phyloP scores from a whole-genome alignment of 306 rosid species.

The Prunus fruticosa region DNA sequence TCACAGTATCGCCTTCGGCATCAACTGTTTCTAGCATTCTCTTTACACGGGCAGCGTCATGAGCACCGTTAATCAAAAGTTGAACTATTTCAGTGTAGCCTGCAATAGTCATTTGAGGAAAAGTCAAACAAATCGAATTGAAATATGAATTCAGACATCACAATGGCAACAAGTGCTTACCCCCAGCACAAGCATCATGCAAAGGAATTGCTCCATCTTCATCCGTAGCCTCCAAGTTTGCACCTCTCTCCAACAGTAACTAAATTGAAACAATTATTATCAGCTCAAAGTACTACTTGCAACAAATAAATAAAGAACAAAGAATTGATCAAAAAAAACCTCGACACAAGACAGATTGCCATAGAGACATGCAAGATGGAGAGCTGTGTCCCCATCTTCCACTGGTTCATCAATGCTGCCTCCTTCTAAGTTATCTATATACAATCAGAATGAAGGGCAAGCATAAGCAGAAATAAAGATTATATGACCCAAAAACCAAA shows the following conservation, averaged over 20 bases:
- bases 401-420: conserved; percentile 86
- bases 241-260: conserved; percentile 89
- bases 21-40: conserved; percentile 84
- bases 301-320: background rate
- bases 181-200: conserved; percentile 97
- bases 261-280: conserved; percentile 31
- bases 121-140: background rate
- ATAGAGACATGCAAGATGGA: conserved; percentile 86
- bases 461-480: conserved; percentile 17
- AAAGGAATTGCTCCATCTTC: conserved; percentile 92
- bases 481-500: background rate
- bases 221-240: conserved; percentile 64
- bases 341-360: conserved; percentile 70
- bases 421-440: conserved; percentile 69
- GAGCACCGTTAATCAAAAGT: conserved; percentile 58
- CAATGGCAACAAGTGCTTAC: conserved; percentile 22
- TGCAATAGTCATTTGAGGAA: conserved; percentile 22
- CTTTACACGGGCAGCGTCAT: conserved; percentile 40
- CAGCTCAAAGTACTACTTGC: background rate
- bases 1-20: conserved; percentile 92
- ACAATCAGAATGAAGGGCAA: conserved; percentile 10
- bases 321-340: conserved; percentile 35
- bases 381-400: conserved; percentile 93
- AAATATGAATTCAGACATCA: background rate
- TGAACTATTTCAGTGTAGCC: conserved; percentile 73